phyloP scores from a whole-genome alignment of 768 basidiomycete species.

The Boletus eberwhitei region DNA sequence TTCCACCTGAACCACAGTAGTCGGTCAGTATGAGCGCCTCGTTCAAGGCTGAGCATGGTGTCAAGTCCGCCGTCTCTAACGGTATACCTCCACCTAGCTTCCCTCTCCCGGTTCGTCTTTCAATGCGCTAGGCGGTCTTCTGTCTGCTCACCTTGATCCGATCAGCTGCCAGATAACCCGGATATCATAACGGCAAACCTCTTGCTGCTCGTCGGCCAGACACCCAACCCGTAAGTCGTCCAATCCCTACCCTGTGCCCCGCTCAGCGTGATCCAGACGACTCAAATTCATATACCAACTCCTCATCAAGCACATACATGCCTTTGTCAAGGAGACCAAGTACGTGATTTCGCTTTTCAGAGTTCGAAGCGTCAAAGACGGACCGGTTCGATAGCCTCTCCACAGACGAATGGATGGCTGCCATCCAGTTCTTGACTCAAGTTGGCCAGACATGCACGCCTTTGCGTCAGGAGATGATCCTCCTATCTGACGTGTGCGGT shows the following conservation, averaged over 20 bases:
- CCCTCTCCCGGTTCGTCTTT: conserved; percentile 37
- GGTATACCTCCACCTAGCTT: conserved; percentile 38
- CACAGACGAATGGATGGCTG: conserved; percentile 81
- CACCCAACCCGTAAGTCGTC: conserved; percentile 38
- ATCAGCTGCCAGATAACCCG: conserved; percentile 45
- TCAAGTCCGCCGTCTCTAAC: conserved; percentile 35
- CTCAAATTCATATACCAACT: conserved; percentile 45
- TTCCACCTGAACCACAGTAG: not conserved
- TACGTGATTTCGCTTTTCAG: conserved; percentile 17
- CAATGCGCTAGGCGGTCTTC: not conserved
- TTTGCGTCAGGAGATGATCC: conserved; percentile 75
- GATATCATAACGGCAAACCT: conserved; percentile 51
- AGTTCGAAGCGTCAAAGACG: not conserved
- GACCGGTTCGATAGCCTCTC: conserved; percentile 47
- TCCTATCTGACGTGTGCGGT: conserved; percentile 80
- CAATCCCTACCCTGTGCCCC: not conserved
- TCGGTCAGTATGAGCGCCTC: conserved; percentile 10
- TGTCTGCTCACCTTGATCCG: conserved; percentile 1
- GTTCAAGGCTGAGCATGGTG: not conserved
- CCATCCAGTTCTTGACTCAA: conserved; percentile 75
- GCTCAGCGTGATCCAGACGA: conserved; percentile 29
- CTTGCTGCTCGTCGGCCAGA: conserved; percentile 36
- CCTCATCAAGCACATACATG: conserved; percentile 68
- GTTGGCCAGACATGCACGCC: conserved; percentile 72
- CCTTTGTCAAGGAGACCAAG: conserved; percentile 71